These are phyloP conservation scores for Backusella sp. DNA, from an alignment of 192 early-diverging fungal species.

Conservation along the genomic window DNA sequence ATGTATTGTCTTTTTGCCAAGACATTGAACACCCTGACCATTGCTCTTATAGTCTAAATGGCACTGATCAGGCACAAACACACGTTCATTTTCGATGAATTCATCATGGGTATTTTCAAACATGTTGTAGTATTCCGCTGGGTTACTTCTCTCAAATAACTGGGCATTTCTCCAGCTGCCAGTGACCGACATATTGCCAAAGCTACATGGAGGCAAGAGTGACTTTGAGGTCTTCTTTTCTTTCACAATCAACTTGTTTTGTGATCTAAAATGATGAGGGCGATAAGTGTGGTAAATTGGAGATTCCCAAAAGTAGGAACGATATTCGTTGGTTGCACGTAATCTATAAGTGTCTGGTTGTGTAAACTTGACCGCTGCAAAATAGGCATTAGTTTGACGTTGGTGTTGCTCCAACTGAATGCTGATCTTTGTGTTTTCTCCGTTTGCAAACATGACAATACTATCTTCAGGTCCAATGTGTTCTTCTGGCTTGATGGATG, in stretches of 20 bases:
- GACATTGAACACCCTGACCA: constrained; percentile 26
- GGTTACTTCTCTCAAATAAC: constrained; percentile 14
- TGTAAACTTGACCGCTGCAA: constrained; percentile 24
- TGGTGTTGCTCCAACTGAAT: constrained; percentile 29
- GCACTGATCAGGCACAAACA: constrained; percentile 33
- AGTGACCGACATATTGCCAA: not conserved
- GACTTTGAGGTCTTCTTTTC: not conserved
- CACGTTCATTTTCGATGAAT: constrained; percentile 11
- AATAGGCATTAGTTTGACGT: constrained; percentile 25
- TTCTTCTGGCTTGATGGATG: constrained; percentile 10
- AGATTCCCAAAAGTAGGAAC: constrained; percentile 33
- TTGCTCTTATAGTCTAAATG: constrained; percentile 24
- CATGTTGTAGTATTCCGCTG: constrained; percentile 36
- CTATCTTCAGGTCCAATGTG: constrained; percentile 29
- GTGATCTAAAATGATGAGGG: constrained; percentile 22
- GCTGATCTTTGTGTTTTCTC: constrained; percentile 16
- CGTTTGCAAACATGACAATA: constrained; percentile 20
- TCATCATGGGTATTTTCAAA: constrained; percentile 30
- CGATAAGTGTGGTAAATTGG: constrained; percentile 26
- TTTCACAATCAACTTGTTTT: constrained; percentile 18
- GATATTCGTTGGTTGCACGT: constrained; percentile 19
- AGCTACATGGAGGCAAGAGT: constrained; percentile 4
- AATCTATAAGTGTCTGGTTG: constrained; percentile 29
- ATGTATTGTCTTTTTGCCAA: constrained; percentile 25
- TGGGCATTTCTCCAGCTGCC: constrained; percentile 27